These are phyloP conservation scores for Casuarina cunninghamiana DNA, from an alignment of 306 rosid genomes.

Conservation along the genomic window DNA sequence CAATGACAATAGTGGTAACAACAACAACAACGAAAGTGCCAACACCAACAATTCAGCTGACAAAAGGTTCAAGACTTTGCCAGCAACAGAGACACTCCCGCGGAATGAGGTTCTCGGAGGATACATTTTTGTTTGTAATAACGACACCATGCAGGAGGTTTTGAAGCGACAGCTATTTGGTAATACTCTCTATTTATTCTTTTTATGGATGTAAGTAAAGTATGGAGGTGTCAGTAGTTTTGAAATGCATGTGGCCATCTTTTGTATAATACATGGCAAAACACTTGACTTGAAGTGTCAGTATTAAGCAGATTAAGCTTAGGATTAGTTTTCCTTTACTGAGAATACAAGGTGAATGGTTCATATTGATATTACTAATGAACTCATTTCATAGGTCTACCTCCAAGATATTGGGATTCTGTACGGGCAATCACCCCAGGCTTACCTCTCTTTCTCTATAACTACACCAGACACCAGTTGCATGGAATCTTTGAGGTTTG, in stretches of 20 bases:
- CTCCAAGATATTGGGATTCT: slow-evolving; percentile 97
- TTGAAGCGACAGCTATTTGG: slow-evolving; percentile 94
- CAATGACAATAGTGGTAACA: slow-evolving; percentile 44
- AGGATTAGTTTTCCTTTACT: background rate
- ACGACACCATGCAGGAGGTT: slow-evolving; percentile 99
- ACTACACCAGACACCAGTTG: slow-evolving; percentile 94
- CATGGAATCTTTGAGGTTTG: slow-evolving; percentile 96
- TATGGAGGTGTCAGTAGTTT: background rate
- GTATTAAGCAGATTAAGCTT: background rate
- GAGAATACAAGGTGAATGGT: slow-evolving; percentile 8
- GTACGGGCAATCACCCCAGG: slow-evolving; percentile 99
- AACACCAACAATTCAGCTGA: slow-evolving; percentile 52
- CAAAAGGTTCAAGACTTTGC: slow-evolving; percentile 98
- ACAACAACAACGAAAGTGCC: slow-evolving; percentile 45
- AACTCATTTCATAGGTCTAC: slow-evolving; percentile 62
- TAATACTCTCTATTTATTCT: slow-evolving; percentile 26
- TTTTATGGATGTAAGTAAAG: background rate
- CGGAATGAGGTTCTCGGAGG: slow-evolving; percentile 99
- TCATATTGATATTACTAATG: slow-evolving; percentile 23
- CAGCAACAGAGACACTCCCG: slow-evolving; percentile 94
- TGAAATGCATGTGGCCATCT: background rate
- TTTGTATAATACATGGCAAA: background rate
- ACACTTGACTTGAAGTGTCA: background rate
- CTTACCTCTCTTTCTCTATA: slow-evolving; percentile 89
- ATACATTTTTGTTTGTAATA: slow-evolving; percentile 98